phyloP scores from a whole-genome alignment of 2,329 filamentous ascomycete species.

The Pseudogymnoascus verrucosus region DNA sequence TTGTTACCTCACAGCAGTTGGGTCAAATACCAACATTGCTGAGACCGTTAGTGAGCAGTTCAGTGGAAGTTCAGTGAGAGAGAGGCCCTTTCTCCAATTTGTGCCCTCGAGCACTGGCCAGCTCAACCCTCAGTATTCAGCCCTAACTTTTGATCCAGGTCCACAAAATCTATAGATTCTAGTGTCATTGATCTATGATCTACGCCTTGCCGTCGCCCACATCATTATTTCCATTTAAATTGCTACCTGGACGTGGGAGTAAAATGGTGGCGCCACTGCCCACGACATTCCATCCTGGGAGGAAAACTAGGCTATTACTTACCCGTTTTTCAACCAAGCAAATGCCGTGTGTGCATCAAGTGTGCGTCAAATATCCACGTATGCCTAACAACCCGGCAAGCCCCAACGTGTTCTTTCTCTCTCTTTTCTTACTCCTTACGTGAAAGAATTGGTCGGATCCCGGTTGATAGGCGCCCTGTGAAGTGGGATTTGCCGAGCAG shows the following conservation, averaged over 20 bases:
- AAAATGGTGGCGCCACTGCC: not conserved
- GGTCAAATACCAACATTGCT: not conserved
- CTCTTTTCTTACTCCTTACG: not conserved
- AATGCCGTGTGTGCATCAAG: constrained; percentile 4
- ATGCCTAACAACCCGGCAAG: not conserved
- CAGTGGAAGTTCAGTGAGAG: not conserved
- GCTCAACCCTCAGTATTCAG: not conserved
- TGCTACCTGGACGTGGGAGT: not conserved
- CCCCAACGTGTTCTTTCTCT: not conserved
- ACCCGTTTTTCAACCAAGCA: not conserved
- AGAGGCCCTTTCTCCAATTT: not conserved
- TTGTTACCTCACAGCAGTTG: not conserved
- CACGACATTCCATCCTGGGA: not conserved
- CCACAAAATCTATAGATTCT: not conserved
- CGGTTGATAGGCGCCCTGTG: not conserved
- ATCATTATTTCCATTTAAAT: not conserved
- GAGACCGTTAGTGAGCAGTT: not conserved
- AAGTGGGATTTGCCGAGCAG: not conserved
- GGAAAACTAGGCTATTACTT: not conserved
- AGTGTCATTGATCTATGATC: not conserved
- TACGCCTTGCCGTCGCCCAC: not conserved
- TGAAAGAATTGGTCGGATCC: not conserved
- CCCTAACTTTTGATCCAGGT: not conserved
- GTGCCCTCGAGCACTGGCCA: not conserved
- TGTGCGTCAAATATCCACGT: not conserved